phyloP scores from a whole-genome alignment of 2,329 filamentous ascomycete species.

The Scytalidium sp. region DNA sequence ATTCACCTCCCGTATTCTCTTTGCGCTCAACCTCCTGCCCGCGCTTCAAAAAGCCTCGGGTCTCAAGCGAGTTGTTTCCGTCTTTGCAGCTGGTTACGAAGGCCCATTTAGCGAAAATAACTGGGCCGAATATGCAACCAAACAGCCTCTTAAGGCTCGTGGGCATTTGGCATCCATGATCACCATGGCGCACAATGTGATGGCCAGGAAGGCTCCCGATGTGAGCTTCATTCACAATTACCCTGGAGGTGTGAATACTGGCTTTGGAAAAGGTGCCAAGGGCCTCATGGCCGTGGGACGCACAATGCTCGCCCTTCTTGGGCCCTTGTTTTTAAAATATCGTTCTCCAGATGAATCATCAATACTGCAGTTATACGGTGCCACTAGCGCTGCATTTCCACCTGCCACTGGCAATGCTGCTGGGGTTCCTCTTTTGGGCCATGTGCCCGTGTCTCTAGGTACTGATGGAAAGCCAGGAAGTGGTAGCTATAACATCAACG shows the following conservation, averaged over 20 bases:
- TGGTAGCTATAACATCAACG: constrained; percentile 30
- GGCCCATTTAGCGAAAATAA: constrained; percentile 37
- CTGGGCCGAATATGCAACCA: constrained; percentile 37
- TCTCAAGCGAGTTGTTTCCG: constrained; percentile 49
- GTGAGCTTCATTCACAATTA: constrained; percentile 46
- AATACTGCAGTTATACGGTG: constrained; percentile 19
- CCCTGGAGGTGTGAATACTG: constrained; percentile 36
- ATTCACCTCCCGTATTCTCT: constrained; percentile 54
- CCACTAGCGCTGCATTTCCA: constrained; percentile 23
- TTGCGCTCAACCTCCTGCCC: constrained; percentile 54
- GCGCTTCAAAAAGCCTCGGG: constrained; percentile 41
- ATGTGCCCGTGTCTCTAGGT: constrained; percentile 20
- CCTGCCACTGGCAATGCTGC: constrained; percentile 3
- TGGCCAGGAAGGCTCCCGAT: constrained; percentile 41
- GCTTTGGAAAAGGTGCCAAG: constrained; percentile 22
- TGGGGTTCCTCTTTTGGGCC: constrained; percentile 17
- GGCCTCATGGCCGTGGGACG: constrained; percentile 11
- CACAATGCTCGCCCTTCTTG: neutral
- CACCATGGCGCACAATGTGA: constrained; percentile 42
- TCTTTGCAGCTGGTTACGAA: constrained; percentile 49
- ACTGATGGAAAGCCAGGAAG: constrained; percentile 27
- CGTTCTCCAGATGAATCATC: neutral
- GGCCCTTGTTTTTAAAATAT: constrained; percentile 1
- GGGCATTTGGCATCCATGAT: constrained; percentile 45
- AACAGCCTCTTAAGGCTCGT: constrained; percentile 32